A percentile compares a stretch with the other conserved stretches of the same genome.
phyloP scores from a whole-genome alignment of 129 eudicot species.

The Dittrichia graveolens region DNA sequence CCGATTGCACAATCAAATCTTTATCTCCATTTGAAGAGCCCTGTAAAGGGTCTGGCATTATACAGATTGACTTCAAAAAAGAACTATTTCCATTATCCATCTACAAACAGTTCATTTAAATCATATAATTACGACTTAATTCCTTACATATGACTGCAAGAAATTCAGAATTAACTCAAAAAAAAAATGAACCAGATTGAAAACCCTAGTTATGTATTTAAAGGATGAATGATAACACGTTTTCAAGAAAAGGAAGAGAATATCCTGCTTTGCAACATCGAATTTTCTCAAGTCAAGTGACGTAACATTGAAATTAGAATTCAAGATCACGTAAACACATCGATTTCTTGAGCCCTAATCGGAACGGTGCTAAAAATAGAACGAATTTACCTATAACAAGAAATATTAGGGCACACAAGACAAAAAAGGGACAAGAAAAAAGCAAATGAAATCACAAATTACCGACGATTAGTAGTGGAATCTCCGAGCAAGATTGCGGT shows the following conservation, averaged over 20 bases:
- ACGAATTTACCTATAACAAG: background rate
- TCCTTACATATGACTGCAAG: background rate
- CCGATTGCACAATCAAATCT: background rate
- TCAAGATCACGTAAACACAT: constrained; percentile 17
- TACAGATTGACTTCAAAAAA: constrained; percentile 4
- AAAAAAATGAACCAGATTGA: background rate
- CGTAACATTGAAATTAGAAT: constrained; percentile 5
- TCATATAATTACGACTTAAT: background rate
- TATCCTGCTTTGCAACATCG: background rate
- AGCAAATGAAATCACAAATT: background rate
- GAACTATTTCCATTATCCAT: background rate
- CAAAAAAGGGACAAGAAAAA: background rate
- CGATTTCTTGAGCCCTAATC: constrained; percentile 25
- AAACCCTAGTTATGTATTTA: constrained; percentile 31
- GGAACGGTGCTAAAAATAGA: constrained; percentile 15
- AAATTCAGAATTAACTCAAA: constrained; percentile 1
- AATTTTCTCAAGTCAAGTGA: constrained; percentile 15
- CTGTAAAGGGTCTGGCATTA: background rate
- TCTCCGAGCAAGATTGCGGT: constrained; percentile 26
- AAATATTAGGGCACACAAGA: constrained; percentile 22
- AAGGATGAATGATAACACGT: background rate
- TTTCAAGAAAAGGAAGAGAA: constrained; percentile 7
- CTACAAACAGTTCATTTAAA: constrained; percentile 7
- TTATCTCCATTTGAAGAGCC: background rate
- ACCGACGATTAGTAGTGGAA: constrained; percentile 29